These are phyloP conservation scores for Kwoniella mangroviensis DNA, from an alignment of 768 basidiomycete genomes.

Conservation along the genomic window DNA sequence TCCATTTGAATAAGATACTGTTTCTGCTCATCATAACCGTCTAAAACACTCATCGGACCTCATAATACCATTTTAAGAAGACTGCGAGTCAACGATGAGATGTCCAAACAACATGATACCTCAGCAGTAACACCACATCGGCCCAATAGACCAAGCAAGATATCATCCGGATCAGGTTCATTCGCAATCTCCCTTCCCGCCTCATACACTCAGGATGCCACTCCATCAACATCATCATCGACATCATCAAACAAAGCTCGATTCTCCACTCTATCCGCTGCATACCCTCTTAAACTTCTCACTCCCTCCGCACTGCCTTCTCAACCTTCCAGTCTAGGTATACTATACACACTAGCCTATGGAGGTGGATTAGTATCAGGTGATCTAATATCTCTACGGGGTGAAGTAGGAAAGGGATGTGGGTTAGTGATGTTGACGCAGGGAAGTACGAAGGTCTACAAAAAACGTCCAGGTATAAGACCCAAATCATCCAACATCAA, in stretches of 20 bases:
- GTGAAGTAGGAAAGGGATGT: slow-evolving; percentile 66
- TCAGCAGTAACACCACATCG: background rate
- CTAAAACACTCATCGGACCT: no score
- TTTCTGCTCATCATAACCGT: no score
- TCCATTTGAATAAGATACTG: no score
- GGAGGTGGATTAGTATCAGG: slow-evolving; percentile 91
- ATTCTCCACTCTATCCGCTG: slow-evolving; percentile 75
- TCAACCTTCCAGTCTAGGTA: slow-evolving; percentile 63
- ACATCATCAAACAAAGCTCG: slow-evolving; percentile 1
- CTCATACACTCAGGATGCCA: background rate
- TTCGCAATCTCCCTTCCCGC: background rate
- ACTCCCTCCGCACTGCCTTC: slow-evolving; percentile 65
- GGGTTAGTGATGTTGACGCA: slow-evolving; percentile 80
- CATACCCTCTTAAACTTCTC: slow-evolving; percentile 86
- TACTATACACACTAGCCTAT: slow-evolving; percentile 81
- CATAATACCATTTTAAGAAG: background rate
- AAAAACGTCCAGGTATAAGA: slow-evolving; percentile 65
- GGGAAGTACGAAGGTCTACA: slow-evolving; percentile 92
- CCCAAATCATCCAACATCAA: slow-evolving; percentile 44
- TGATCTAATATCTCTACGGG: slow-evolving; percentile 70
- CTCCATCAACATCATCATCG: background rate
- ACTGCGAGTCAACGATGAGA: background rate
- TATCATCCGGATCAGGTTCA: slow-evolving; percentile 9
- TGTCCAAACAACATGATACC: background rate
- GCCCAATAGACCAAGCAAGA: background rate